phyloP scores from a whole-genome alignment of 768 basidiomycete species.

The Omphalotus guepiniiformis region DNA sequence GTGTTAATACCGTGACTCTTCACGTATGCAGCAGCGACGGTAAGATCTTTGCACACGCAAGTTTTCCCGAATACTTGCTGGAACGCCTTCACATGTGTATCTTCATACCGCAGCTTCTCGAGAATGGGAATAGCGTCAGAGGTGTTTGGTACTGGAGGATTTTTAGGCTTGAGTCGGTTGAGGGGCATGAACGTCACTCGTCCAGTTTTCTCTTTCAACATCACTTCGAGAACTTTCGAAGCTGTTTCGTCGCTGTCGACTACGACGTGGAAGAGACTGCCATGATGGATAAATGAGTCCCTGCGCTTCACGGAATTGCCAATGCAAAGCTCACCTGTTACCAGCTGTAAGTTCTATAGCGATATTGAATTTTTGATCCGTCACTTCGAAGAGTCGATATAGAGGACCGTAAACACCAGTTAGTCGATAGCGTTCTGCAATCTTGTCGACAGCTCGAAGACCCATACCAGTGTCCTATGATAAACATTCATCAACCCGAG shows the following conservation, averaged over 20 bases:
- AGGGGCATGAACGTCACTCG: slow-evolving; percentile 98
- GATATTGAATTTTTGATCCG: slow-evolving; percentile 83
- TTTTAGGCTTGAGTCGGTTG: slow-evolving; percentile 85
- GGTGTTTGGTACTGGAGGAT: slow-evolving; percentile 58
- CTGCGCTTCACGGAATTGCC: too few species aligned
- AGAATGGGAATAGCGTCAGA: slow-evolving; percentile 80
- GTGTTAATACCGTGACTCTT: slow-evolving; percentile 94
- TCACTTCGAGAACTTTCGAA: slow-evolving; percentile 83
- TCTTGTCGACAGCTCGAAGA: slow-evolving; percentile 79
- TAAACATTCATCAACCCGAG: slow-evolving; percentile 4
- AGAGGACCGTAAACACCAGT: slow-evolving; percentile 91
- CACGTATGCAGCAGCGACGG: slow-evolving; percentile 90
- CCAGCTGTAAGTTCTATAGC: slow-evolving; percentile 95
- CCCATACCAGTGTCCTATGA: slow-evolving; percentile 86
- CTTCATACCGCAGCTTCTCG: slow-evolving; percentile 76
- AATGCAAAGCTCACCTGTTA: slow-evolving; percentile 60
- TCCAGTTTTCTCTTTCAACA: slow-evolving; percentile 91
- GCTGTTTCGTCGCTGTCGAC: slow-evolving; percentile 97
- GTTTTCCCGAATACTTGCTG: slow-evolving; percentile 98
- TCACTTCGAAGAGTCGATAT: slow-evolving; percentile 89
- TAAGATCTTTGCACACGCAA: slow-evolving; percentile 90
- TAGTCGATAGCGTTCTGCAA: slow-evolving; percentile 69
- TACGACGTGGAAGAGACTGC: slow-evolving; percentile 92
- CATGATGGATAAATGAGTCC: background rate
- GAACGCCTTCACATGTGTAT: slow-evolving; percentile 73